A percentile compares a stretch with the other conserved stretches of the same genome.
Evolutionary conservation across 225 moss, liverwort and hornwort species (phyloP).

Genomic region (Thuidium tamariscinum): DNA sequence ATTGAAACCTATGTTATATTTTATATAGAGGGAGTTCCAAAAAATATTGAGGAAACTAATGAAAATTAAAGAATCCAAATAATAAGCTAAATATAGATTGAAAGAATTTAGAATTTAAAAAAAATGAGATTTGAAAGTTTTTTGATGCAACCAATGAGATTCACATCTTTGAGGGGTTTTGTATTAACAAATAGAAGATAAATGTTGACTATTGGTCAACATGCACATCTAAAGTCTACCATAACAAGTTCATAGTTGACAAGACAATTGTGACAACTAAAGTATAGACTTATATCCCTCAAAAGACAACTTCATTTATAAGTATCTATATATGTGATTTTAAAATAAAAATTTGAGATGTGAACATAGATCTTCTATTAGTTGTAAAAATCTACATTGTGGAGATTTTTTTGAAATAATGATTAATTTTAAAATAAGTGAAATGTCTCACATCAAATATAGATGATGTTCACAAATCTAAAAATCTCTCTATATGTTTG

Average conservation of each 20-base stretch:
- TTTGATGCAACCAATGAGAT: not conserved
- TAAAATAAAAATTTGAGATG: too few relatives aligned
- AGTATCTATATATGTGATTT: not conserved
- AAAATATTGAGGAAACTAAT: not conserved
- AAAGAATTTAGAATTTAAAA: not conserved
- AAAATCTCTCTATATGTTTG: not conserved
- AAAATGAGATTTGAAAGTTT: too few relatives aligned
- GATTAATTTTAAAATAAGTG: not conserved
- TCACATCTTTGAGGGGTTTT: not conserved
- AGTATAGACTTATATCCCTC: not conserved
- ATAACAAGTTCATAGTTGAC: not conserved
- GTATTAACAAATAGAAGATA: rapidly evolving
- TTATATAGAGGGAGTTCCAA: not conserved
- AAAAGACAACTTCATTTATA: not conserved
- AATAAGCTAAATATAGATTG: not conserved
- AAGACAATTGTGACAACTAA: not conserved
- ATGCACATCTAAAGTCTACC: not conserved
- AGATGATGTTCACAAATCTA: not conserved
- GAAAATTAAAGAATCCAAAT: not conserved
- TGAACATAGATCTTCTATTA: rapidly evolving
- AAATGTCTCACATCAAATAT: not conserved
- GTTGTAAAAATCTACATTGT: not conserved
- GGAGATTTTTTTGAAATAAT: not conserved
- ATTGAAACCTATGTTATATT: not conserved
- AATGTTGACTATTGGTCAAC: not conserved